Base-by-base conservation (phyloP, 805 yeast species). In the Saturnispora sanitii region DNA sequence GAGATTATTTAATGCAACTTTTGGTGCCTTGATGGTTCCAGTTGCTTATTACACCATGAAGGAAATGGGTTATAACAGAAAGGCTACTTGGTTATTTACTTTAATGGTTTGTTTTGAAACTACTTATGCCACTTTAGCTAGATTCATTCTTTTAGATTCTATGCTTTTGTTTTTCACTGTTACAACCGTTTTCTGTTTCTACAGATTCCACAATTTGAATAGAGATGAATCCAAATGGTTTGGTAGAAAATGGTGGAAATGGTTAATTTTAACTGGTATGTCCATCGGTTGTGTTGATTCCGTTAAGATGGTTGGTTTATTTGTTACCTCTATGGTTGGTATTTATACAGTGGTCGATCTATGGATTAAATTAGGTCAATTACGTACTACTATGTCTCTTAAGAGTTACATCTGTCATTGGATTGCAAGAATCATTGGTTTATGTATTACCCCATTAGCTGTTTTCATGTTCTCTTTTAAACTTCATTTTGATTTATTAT, bases 271-370 rank as follows among this genome's bases (percentile, higher is more conserved):
- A 44, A 82, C 95, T 7, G 99, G 99, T 49, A 64, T 86, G 39
- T 68, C 77, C 35, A 77, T 92, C 53, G 97, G 98, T 32, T 83
- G 92, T 60, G 82, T 88, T 16, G 81, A 90, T 56, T 82, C 95
- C 22, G 94, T 87, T 43, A 92, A 92, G 64, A 86, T 88, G 95
- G 97, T 92, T 44, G 99, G 99, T 53, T 70, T 90, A 42, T 85
- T 92, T 54, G 85, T 85, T 45, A 90, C 94, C 42, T 60, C 88
- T 17, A 66, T 87, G 49, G 87, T 92, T 42, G 99, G 99, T 41
- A 75, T 86, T 49, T 85, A 90, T 65, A 90, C 96, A 21, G 69
- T 84, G 34, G 83, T 76, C 42, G 96, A 92, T 55, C 68, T 92
- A 54, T 92, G 96, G 95, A 70, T 71, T 79, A 53, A 90, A 82